Conservation (phyloP, 225 moss, liverwort and hornwort species). For the Pseudoscleropodium purum region DNA sequence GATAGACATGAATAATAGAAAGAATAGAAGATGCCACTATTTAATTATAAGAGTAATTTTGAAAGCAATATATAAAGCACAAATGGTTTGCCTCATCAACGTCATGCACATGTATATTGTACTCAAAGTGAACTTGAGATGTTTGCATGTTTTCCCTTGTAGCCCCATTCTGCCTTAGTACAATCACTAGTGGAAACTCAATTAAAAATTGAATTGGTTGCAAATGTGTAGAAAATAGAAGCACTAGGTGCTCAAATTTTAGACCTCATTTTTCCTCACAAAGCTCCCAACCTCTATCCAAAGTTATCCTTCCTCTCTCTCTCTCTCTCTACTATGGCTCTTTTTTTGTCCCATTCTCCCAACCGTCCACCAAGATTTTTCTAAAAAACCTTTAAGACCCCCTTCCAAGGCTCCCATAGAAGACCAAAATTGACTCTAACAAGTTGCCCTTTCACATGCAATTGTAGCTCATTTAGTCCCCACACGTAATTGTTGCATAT, state of each 20-base stretch:
- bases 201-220: neutral
- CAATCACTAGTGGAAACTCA: neutral
- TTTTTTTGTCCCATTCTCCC: too few species aligned
- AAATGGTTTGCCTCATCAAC: neutral
- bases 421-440: rapidly evolving
- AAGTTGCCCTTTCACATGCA: too few species aligned
- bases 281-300: neutral
- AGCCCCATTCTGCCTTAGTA: neutral
- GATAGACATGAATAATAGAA: neutral
- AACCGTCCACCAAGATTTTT: rapidly evolving
- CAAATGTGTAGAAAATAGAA: neutral
- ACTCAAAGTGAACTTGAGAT: neutral
- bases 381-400: too few species aligned
- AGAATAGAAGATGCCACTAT: neutral
- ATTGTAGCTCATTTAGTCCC: too few species aligned
- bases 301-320: neutral
- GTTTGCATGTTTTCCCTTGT: neutral
- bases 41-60: neutral
- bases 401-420: rapidly evolving
- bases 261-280: neutral
- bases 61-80: rapidly evolving
- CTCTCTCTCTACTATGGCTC: too few species aligned
- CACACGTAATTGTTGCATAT: too few species aligned
- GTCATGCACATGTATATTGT: neutral
- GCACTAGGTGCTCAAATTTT: neutral